Conservation (phyloP, 192 early-diverging fungal species). For the Podila epicladia region DNA sequence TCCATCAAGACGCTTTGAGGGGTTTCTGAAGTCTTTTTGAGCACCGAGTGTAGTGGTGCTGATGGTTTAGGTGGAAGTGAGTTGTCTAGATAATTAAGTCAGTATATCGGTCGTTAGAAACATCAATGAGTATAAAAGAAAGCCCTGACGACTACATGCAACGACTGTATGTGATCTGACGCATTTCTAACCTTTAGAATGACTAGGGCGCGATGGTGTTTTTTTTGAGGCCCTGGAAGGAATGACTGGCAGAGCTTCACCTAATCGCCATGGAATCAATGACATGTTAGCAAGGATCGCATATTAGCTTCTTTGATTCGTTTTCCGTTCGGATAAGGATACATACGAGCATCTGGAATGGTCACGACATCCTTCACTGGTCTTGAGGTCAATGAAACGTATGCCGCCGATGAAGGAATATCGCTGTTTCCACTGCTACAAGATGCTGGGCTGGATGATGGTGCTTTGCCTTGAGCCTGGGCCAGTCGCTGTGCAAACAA, state of each 20-base stretch:
- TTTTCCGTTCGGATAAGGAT: neutral
- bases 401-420: constrained; percentile 18
- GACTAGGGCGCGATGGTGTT: neutral
- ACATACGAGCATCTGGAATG: constrained; percentile 17
- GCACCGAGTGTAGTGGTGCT: constrained; percentile 24
- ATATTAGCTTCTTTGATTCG: too few relatives aligned
- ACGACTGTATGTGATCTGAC: neutral
- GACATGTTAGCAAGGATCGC: too few relatives aligned
- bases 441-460: constrained; percentile 3
- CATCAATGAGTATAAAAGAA: neutral
- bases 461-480: constrained; percentile 20
- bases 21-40: constrained; percentile 38
- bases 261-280: neutral
- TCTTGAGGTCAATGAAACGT: constrained; percentile 8
- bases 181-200: neutral
- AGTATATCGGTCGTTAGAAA: neutral
- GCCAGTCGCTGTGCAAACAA: constrained; percentile 41
- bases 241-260: neutral
- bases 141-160: neutral
- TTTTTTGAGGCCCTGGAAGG: constrained; percentile 7
- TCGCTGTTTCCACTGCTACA: neutral
- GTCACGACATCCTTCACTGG: constrained; percentile 3
- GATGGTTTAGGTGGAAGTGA: constrained; percentile 9
- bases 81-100: neutral
- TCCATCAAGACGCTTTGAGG: constrained; percentile 40